phyloP scores from a whole-genome alignment of 192 early-diverging fungal species.

The Coemansia reversa region DNA sequence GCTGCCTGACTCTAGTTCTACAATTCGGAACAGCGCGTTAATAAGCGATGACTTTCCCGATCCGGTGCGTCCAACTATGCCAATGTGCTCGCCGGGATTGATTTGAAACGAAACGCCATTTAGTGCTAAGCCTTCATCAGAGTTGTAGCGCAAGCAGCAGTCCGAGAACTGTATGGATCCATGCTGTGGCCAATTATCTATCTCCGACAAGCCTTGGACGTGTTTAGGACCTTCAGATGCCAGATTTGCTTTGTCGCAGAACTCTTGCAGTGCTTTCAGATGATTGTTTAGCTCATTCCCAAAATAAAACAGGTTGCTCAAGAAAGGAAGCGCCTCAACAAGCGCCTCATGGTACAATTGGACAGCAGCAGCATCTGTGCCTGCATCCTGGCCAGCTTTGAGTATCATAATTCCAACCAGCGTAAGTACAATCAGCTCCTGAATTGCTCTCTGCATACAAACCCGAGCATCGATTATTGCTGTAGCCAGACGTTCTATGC shows the following conservation, averaged over 20 bases:
- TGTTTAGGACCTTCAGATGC: slow-evolving; percentile 12
- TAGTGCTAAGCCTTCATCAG: slow-evolving; percentile 35
- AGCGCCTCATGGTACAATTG: slow-evolving; percentile 23
- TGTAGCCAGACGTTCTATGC: slow-evolving; percentile 15
- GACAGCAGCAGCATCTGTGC: slow-evolving; percentile 7
- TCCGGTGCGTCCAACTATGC: slow-evolving; percentile 61
- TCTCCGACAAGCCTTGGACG: neutral
- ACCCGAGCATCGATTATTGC: slow-evolving; percentile 7
- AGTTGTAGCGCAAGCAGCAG: slow-evolving; percentile 24
- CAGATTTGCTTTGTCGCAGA: slow-evolving; percentile 11
- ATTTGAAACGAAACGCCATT: slow-evolving; percentile 50
- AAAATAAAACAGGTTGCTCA: slow-evolving; percentile 11
- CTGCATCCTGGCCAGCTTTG: neutral
- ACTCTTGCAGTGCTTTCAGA: slow-evolving; percentile 12
- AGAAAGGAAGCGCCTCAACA: slow-evolving; percentile 9
- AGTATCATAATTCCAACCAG: slow-evolving; percentile 17
- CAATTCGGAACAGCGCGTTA: slow-evolving; percentile 74
- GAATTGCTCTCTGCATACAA: slow-evolving; percentile 6
- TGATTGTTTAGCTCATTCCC: slow-evolving; percentile 9
- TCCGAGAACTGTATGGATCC: slow-evolving; percentile 19
- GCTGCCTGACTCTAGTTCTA: slow-evolving; percentile 66
- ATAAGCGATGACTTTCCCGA: slow-evolving; percentile 81
- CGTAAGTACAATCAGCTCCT: slow-evolving; percentile 10
- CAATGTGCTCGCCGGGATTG: slow-evolving; percentile 43
- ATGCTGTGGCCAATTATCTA: slow-evolving; percentile 2